phyloP scores from a whole-genome alignment of 106 monocot species.

The Triglochin maritima region DNA sequence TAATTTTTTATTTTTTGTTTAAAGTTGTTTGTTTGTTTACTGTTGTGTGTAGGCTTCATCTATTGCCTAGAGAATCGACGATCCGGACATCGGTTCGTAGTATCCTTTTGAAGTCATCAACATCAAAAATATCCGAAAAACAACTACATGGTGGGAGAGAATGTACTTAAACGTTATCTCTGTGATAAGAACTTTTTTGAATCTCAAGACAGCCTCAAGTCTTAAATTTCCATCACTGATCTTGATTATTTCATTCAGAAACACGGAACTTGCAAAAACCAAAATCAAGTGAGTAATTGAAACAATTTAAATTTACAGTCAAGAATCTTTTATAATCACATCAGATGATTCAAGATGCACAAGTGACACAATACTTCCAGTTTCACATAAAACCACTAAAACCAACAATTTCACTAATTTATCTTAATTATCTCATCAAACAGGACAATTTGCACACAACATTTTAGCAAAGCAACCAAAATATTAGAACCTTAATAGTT shows the following conservation, averaged over 20 bases:
- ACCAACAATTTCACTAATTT: background rate
- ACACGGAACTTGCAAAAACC: too few relatives aligned
- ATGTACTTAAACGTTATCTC: too few relatives aligned
- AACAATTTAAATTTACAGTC: too few relatives aligned
- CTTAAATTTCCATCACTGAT: background rate
- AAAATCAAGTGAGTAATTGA: too few relatives aligned
- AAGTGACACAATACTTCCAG: background rate
- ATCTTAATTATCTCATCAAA: too few relatives aligned
- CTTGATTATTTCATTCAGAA: too few relatives aligned
- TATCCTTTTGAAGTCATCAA: constrained; percentile 25
- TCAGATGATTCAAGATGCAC: background rate
- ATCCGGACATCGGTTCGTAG: constrained; percentile 19
- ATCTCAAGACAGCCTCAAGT: too few relatives aligned
- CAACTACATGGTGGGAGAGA: constrained; percentile 14
- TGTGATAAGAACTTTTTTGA: too few relatives aligned
- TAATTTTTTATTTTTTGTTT: background rate
- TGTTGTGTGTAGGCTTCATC: background rate
- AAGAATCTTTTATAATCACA: too few relatives aligned
- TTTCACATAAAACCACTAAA: background rate
- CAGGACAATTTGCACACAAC: too few relatives aligned
- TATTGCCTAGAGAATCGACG: constrained; percentile 5
- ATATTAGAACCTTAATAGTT: too few relatives aligned
- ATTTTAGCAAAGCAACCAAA: too few relatives aligned
- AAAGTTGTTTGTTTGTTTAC: background rate
- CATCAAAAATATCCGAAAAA: constrained; percentile 32